phyloP scores from a whole-genome alignment of 2,329 filamentous ascomycete species.

The Fusarium penzigii region DNA sequence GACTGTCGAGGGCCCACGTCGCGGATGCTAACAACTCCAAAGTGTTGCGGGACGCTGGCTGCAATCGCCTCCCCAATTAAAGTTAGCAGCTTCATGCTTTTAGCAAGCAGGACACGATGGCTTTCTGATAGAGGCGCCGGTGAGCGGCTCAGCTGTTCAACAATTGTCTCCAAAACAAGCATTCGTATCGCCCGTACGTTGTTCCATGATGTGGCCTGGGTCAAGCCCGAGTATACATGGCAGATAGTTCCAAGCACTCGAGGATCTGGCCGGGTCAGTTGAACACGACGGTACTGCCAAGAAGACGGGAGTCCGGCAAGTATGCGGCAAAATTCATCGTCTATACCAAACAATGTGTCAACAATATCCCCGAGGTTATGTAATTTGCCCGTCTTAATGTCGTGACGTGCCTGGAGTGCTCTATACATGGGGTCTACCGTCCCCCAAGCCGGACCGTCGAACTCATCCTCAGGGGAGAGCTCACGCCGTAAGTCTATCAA shows the following conservation, averaged over 20 bases:
- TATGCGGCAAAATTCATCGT: conserved; percentile 44
- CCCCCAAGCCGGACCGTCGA: conserved; percentile 42
- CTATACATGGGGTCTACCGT: conserved; percentile 47
- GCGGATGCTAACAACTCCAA: conserved; percentile 46
- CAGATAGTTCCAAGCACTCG: conserved; percentile 44
- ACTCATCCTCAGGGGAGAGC: conserved; percentile 38
- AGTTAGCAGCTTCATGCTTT: conserved; percentile 39
- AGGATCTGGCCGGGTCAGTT: conserved; percentile 40
- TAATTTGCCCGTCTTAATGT: conserved; percentile 43
- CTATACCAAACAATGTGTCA: conserved; percentile 40
- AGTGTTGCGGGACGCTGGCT: conserved; percentile 51
- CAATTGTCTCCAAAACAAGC: conserved; percentile 49
- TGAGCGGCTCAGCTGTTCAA: conserved; percentile 41
- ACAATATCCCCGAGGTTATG: conserved; percentile 38
- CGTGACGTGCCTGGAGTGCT: conserved; percentile 48
- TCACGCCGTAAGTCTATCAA: conserved; percentile 49
- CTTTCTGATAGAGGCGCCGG: conserved; percentile 26
- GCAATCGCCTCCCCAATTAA: conserved; percentile 44
- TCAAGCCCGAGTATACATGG: conserved; percentile 48
- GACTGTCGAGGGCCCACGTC: conserved; percentile 30
- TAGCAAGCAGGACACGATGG: conserved; percentile 39
- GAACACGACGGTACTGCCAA: conserved; percentile 46
- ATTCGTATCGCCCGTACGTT: conserved; percentile 47
- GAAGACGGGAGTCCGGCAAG: conserved; percentile 39
- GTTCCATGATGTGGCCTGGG: conserved; percentile 50